Evolutionary conservation across 1,284 basidiomycete genomes (phyloP).

Genomic region (Ganoderma lingzhi): DNA sequence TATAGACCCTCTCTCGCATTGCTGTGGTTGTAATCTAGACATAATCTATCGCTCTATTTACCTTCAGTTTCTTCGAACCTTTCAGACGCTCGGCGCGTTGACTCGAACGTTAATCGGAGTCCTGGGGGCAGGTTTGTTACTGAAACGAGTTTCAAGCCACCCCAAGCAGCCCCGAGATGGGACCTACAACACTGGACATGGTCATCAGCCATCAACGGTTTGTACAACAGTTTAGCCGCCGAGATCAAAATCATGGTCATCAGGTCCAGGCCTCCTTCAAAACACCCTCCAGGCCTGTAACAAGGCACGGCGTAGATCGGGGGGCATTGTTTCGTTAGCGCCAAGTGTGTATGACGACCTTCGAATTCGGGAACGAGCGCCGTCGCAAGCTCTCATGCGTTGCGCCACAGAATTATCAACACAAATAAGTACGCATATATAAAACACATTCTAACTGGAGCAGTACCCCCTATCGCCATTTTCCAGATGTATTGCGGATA

Average conservation of each 20-base stretch:
- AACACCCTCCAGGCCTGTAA: neutral
- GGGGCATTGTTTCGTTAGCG: neutral
- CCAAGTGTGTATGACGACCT: neutral
- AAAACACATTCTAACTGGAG: no score
- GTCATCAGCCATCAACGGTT: no score
- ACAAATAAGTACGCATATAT: neutral
- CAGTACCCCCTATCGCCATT: neutral
- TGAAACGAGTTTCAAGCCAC: no score
- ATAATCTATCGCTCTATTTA: constrained; percentile 1
- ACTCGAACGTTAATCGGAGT: no score
- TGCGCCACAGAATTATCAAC: neutral
- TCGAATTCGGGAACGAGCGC: neutral
- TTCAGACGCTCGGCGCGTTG: neutral
- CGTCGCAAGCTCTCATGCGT: neutral
- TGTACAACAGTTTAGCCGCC: no score
- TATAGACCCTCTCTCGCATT: neutral
- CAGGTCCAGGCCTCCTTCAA: neutral
- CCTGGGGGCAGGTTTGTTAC: neutral
- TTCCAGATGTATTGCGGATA: neutral
- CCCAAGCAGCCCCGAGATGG: neutral
- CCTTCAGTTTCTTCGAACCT: neutral
- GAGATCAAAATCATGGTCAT: no score
- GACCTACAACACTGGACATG: neutral
- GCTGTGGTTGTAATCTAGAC: constrained; percentile 6
- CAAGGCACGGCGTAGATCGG: neutral